phyloP scores from a whole-genome alignment of 192 early-diverging fungal genomes.

The Linnemannia schmuckeri region DNA sequence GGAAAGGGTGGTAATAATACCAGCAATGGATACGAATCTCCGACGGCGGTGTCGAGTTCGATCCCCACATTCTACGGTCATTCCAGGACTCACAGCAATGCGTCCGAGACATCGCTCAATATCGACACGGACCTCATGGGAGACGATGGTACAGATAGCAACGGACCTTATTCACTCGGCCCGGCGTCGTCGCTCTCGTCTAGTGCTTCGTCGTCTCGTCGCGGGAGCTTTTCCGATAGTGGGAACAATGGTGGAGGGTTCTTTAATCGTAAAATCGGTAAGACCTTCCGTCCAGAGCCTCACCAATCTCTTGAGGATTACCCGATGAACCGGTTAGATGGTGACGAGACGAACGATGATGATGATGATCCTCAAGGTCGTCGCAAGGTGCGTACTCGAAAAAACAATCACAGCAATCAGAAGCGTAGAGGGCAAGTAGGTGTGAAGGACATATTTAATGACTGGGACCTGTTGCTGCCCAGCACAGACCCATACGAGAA shows the following conservation, averaged over 20 bases:
- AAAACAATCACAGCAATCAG: background rate
- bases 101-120: constrained; percentile 47
- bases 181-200: constrained; percentile 17
- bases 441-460: constrained; percentile 36
- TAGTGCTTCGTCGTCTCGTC: constrained; percentile 30
- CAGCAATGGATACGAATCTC: constrained; percentile 27
- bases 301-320: constrained; percentile 39
- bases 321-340: constrained; percentile 17
- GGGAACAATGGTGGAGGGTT: constrained; percentile 27
- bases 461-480: constrained; percentile 45
- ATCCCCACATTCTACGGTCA: constrained; percentile 34
- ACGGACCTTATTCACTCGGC: constrained; percentile 22
- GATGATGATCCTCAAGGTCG: constrained; percentile 2
- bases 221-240: constrained; percentile 38
- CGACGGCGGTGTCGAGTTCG: constrained; percentile 23
- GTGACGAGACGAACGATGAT: background rate
- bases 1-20: constrained; percentile 13
- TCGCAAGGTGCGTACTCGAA: constrained; percentile 1
- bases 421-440: constrained; percentile 5
- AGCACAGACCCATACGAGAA: constrained; percentile 30
- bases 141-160: background rate
- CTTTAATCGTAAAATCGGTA: constrained; percentile 36
- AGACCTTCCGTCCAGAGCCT: constrained; percentile 42
- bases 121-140: constrained; percentile 27
- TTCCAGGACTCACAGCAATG: constrained; percentile 43